Evolutionary conservation across 2,329 filamentous ascomycete genomes (phyloP), one percentile per base, ranked within the genome.

Genomic region (Fusarium poae): DNA sequence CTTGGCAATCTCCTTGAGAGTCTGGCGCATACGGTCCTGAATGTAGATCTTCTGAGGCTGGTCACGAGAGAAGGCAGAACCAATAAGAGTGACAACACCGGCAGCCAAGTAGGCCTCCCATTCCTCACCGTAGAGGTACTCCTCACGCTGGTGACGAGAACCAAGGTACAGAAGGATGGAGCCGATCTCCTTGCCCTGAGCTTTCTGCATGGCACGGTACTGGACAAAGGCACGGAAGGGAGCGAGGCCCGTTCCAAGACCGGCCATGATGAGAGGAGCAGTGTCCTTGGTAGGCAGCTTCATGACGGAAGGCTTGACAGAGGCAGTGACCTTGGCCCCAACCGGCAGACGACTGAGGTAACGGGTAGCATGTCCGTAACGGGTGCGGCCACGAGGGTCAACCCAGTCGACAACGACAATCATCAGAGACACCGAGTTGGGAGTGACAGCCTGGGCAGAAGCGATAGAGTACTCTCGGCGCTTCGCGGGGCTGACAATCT

Each of bases 161-260:
- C 96, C 96, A 84, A 99, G 95, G 86, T 98, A 99, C 63, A 99
- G 84, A 54, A 99, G 88, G 67, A 98, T 96, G 43, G 93, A 85
- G 55, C 96, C 96, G 72, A 99, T 97, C 61, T 96, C 90, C 84
- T 97, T 94, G 80, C 96, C 96, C 79, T 97, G 93, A n/a, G 93
- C 91, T 84, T 97, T 97, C 79, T 99, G 95, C 89, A 97, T 94
- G 50, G 96, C 96, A 60, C 96, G 95, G 83, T 99, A 96, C 83
- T 99, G 96, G 46, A 98, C 92, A 77, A 99, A 99, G 63, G 96
- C 96, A 71, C 96, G 93, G 93, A 99, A 99, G n/a, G 96, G 96
- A 2, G 96, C 96, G 23, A 99, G 90, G 77, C 96, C 96, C 0
- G 96, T 99, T 68, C 96, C 96, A n/a, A 98, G 91, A 79, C 96